Base-by-base conservation (phyloP, 805 yeast genomes). In the Pichia kluyveri region DNA sequence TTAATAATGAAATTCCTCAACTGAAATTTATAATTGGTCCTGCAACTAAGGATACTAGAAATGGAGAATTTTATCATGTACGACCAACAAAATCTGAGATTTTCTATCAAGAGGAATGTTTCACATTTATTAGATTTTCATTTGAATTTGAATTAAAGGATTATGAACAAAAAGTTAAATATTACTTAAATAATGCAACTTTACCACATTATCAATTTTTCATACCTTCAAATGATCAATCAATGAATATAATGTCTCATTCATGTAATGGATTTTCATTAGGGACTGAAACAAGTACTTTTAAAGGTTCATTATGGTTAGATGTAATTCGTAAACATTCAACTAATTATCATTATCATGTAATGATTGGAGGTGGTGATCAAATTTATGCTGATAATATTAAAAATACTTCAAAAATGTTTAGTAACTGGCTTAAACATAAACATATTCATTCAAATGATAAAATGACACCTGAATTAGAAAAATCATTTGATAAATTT, bases 281-380 rank as follows among this genome's bases (percentile, higher is more conserved):
- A 44, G 75, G 75, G 5, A 83, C 86, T 0, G 84, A 82, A 47
- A 81, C 96, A 1, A 58, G 69, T 0, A 63, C 64, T 6, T 93
- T 80, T 67, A 78, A 80, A 50, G 86, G 90, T 9, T 82, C 86
- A 2, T 65, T 93, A 53, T 91, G 98, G 98, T 72, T 69, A 38
- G 97, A 93, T 60, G 95, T 91, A 4, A 57, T 90, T 56, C 69
- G 74, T 28, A 77, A 79, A 51, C 96, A 91, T 60, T 63, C 69
- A 17, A 69, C 72, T 38, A 38, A 47, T 7, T 40, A 42, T 31
- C 77, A 76, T 38, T 87, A 87, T 66, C 96, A 91, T 63, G 97
- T 88, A 5, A 90, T 91, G 95, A 70, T 93, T 30, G 98, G 98
- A 30, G 98, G 98, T 45, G 99, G 99, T 32, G 99, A 91, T 66